Conservation (phyloP, 2,329 filamentous ascomycete species). For the Aspergillus sp. region DNA sequence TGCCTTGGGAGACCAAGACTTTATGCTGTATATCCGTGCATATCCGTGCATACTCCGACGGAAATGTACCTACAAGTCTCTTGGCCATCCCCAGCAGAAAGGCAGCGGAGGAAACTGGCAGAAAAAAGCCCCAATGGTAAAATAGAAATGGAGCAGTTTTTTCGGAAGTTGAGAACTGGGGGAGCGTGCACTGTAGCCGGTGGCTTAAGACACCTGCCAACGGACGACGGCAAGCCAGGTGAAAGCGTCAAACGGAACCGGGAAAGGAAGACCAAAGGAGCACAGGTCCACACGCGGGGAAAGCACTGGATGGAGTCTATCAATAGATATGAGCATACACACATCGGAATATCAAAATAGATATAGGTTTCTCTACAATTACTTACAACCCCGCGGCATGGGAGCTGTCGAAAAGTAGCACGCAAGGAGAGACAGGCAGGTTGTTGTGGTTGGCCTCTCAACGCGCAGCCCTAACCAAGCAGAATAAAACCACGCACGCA, state of each 20-base stretch:
- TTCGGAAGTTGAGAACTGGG: background rate
- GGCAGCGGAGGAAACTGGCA: background rate
- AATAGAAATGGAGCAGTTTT: conserved; percentile 8
- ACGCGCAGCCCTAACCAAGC: background rate
- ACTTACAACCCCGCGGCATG: background rate
- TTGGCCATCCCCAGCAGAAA: conserved; percentile 8
- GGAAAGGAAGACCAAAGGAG: background rate
- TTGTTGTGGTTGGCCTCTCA: background rate
- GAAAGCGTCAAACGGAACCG: conserved; percentile 11
- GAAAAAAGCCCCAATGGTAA: background rate
- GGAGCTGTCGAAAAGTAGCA: background rate
- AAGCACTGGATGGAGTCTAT: background rate
- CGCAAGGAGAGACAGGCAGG: background rate
- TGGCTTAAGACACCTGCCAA: conserved; percentile 3
- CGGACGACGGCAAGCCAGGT: conserved; percentile 16
- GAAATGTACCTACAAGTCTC: background rate
- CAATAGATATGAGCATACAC: background rate
- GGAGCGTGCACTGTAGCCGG: background rate
- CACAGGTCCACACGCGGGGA: no score
- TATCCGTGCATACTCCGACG: background rate
- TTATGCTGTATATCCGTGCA: background rate
- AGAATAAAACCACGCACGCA: background rate
- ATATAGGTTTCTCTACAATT: background rate
- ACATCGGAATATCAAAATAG: background rate
- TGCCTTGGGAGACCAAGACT: background rate